A percentile compares a stretch with the other conserved stretches of the same genome.
Conservation (phyloP, 2,329 filamentous ascomycete genomes). For the Colletotrichum liriopes region DNA sequence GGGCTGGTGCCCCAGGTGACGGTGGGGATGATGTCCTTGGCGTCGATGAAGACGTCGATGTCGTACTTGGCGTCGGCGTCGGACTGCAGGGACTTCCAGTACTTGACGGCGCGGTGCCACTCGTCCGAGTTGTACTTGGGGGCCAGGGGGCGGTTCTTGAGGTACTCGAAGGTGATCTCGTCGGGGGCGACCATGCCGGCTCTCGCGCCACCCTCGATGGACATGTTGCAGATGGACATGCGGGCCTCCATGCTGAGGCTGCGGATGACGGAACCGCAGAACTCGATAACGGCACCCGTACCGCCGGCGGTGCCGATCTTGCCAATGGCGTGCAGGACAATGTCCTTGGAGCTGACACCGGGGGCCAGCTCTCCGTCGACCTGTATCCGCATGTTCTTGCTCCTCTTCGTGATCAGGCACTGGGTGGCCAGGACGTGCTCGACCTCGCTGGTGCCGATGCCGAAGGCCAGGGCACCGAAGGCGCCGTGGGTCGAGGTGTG, state of each 20-base stretch:
- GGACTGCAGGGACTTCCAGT: slow-evolving; percentile 90
- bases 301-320: slow-evolving; percentile 95
- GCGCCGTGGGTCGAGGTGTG: slow-evolving; percentile 98
- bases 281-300: slow-evolving; percentile 95
- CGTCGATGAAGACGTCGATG: slow-evolving; percentile 89
- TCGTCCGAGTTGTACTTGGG: slow-evolving; percentile 87
- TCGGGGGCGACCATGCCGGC: slow-evolving; percentile 98
- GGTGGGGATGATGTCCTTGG: slow-evolving; percentile 93
- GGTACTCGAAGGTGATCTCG: slow-evolving; percentile 93
- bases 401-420: slow-evolving; percentile 92
- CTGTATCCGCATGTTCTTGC: slow-evolving; percentile 99
- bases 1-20: slow-evolving; percentile 98
- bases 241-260: slow-evolving; percentile 93
- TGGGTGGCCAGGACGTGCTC: slow-evolving; percentile 98
- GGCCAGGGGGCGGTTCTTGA: slow-evolving; percentile 91
- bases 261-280: slow-evolving; percentile 94
- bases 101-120: slow-evolving; percentile 89
- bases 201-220: slow-evolving; percentile 94
- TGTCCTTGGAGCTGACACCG: slow-evolving; percentile 96
- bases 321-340: slow-evolving; percentile 93
- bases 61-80: slow-evolving; percentile 94
- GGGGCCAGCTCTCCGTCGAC: slow-evolving; percentile 91
- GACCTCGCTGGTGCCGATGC: slow-evolving; percentile 98
- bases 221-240: slow-evolving; percentile 99
- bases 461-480: slow-evolving; percentile 94